These are phyloP conservation scores for Triglochin maritima DNA, from an alignment of 106 monocot genomes.

Conservation along the genomic window DNA sequence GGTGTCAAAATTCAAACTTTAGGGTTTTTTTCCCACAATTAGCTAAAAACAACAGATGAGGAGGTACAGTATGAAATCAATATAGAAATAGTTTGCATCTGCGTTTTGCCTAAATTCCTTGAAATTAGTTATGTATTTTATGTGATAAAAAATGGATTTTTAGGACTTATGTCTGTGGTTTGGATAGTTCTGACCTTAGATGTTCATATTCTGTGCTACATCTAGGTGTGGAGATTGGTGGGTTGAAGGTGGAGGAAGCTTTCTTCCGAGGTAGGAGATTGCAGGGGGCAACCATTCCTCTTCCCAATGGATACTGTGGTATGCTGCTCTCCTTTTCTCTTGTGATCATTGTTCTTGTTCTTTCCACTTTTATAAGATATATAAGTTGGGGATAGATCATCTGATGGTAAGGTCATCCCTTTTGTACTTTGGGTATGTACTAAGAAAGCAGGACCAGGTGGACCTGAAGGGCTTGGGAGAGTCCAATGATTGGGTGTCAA, in stretches of 20 bases:
- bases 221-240: conserved; percentile 13
- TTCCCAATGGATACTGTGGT: conserved; percentile 23
- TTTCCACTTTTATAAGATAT: neutral
- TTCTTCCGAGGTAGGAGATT: conserved; percentile 29
- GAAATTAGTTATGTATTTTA: too few species aligned
- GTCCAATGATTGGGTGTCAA: conserved; percentile 11
- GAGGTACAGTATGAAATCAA: too few species aligned
- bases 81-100: too few species aligned
- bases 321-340: neutral
- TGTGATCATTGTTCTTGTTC: neutral
- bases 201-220: neutral
- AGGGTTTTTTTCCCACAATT: too few species aligned
- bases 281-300: conserved; percentile 16
- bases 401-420: neutral
- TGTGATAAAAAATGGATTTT: conserved; percentile 1
- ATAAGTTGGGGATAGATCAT: neutral
- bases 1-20: too few species aligned
- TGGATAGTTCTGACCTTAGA: neutral
- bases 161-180: neutral
- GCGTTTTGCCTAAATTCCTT: too few species aligned
- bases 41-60: too few species aligned
- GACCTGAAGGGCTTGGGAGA: neutral
- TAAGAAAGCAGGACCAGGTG: conserved; percentile 9
- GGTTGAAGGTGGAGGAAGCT: conserved; percentile 19
- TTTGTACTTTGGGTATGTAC: conserved; percentile 9